Conservation (phyloP, 306 rosid species). For the Glycine tomentella region DNA sequence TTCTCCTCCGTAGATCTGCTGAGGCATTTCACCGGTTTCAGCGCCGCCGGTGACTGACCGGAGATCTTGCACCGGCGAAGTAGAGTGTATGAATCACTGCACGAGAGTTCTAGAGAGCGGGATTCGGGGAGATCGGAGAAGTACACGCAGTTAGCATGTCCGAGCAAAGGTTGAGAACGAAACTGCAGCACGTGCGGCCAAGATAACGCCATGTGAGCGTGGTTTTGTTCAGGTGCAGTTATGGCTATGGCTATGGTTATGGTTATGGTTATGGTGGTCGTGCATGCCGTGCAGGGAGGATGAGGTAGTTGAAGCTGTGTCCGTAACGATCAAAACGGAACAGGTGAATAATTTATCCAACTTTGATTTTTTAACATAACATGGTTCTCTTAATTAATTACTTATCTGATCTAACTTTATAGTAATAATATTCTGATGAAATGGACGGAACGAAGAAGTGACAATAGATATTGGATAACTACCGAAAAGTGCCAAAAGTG, state of each 20-base stretch:
- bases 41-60: constrained; percentile 36
- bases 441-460: constrained; percentile 4
- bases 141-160: constrained; percentile 52
- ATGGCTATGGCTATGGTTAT: constrained; percentile 21
- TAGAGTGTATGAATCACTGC: constrained; percentile 40
- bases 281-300: constrained; percentile 50
- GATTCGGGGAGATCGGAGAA: constrained; percentile 52
- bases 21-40: constrained; percentile 55
- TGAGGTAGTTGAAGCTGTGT: constrained; percentile 28
- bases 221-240: neutral
- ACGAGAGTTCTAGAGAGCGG: constrained; percentile 46
- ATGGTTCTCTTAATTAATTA: neutral
- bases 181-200: constrained; percentile 58
- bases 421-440: constrained; percentile 2
- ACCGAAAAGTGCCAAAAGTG: neutral
- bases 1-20: constrained; percentile 77
- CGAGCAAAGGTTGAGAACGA: constrained; percentile 55
- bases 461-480: neutral
- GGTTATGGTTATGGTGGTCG: constrained; percentile 55
- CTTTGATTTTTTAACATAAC: neutral
- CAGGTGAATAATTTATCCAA: constrained; percentile 29
- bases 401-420: neutral
- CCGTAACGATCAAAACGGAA: constrained; percentile 48
- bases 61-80: constrained; percentile 48
- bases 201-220: constrained; percentile 63